phyloP scores from a whole-genome alignment of 371 early-diverging fungal genomes.

The Haplosporangium sp. region DNA sequence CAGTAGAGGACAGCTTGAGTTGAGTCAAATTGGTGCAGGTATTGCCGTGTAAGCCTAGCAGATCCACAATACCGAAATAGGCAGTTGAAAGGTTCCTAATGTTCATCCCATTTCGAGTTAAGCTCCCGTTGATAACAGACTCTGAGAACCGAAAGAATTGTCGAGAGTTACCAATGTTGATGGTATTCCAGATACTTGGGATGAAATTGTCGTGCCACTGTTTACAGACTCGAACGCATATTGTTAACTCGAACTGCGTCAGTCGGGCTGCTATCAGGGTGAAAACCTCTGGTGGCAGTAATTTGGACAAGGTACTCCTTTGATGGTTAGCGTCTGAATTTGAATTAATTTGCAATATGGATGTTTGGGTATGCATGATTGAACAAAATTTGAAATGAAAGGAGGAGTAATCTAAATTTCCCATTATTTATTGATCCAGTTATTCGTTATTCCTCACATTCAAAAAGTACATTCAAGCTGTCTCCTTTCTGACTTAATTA shows the following conservation, averaged over 20 bases:
- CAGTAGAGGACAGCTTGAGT: background rate
- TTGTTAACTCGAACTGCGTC: background rate
- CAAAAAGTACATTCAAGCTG: no score
- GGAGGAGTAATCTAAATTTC: no score
- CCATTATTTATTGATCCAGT: no score
- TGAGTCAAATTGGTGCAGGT: background rate
- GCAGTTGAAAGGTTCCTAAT: background rate
- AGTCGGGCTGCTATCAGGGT: background rate
- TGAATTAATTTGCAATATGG: no score
- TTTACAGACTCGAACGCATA: constrained; percentile 13
- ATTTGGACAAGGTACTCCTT: no score
- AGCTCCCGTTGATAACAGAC: background rate
- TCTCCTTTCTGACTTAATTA: no score
- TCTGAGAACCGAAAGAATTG: background rate
- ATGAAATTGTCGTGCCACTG: background rate
- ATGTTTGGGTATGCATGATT: no score
- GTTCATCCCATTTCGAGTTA: background rate
- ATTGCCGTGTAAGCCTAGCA: background rate
- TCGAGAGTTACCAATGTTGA: background rate
- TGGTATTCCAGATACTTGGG: background rate
- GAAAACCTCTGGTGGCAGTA: background rate
- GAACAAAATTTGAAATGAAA: no score
- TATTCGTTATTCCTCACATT: no score
- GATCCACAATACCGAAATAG: background rate
- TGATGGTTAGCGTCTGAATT: no score